phyloP scores from a whole-genome alignment of 495 filamentous ascomycete species.

The Cercophora samala region DNA sequence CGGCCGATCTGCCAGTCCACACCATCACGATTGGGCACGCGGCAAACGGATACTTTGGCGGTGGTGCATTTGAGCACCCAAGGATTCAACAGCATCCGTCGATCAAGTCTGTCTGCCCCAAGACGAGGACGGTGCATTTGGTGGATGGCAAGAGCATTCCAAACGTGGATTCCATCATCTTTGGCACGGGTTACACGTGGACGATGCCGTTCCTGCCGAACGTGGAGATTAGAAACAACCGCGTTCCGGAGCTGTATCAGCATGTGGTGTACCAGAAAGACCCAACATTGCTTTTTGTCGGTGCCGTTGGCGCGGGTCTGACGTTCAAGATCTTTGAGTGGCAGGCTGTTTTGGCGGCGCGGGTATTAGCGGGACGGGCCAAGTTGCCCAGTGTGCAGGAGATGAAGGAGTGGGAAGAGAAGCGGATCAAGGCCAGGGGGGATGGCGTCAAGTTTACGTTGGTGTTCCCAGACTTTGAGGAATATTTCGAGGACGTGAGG shows the following conservation, averaged over 20 bases:
- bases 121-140: slow-evolving; percentile 43
- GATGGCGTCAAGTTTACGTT: slow-evolving; percentile 50
- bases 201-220: slow-evolving; percentile 53
- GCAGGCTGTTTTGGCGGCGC: slow-evolving; percentile 40
- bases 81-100: slow-evolving; percentile 43
- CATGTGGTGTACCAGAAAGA: slow-evolving; percentile 53
- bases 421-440: slow-evolving; percentile 47
- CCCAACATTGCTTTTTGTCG: slow-evolving; percentile 34
- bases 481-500: slow-evolving; percentile 53
- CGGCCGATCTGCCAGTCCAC: slow-evolving; percentile 33
- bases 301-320: slow-evolving; percentile 34
- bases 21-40: slow-evolving; percentile 34
- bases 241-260: slow-evolving; percentile 54
- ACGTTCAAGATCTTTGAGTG: slow-evolving; percentile 44
- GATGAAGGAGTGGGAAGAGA: slow-evolving; percentile 52
- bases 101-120: slow-evolving; percentile 39
- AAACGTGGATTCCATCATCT: slow-evolving; percentile 54
- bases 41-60: slow-evolving; percentile 52
- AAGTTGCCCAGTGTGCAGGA: slow-evolving; percentile 41
- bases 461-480: slow-evolving; percentile 53
- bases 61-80: slow-evolving; percentile 50
- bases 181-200: slow-evolving; percentile 58
- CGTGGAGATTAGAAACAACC: slow-evolving; percentile 49
- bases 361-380: slow-evolving; percentile 38
- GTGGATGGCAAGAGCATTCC: slow-evolving; percentile 48